phyloP scores from a whole-genome alignment of 2,329 filamentous ascomycete genomes.

The Allantophomopsis lycopodina region DNA sequence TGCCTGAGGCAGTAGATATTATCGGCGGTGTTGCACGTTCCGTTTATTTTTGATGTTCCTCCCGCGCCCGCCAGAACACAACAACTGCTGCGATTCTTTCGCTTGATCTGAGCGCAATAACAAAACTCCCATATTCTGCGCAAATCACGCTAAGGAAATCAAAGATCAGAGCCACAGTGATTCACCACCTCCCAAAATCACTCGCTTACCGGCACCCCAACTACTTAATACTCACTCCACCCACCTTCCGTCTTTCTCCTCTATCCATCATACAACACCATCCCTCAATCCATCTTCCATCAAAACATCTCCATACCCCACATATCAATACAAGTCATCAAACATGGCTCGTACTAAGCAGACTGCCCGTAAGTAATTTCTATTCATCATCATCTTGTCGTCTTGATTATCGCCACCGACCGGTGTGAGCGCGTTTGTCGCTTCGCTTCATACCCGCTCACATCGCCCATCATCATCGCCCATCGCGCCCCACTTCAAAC shows the following conservation, averaged over 20 bases:
- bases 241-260: constrained; percentile 14
- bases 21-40: too few relatives aligned
- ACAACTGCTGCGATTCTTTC: too few relatives aligned
- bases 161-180: too few relatives aligned
- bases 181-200: not conserved
- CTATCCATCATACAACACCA: constrained; percentile 15
- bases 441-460: not conserved
- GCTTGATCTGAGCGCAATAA: too few relatives aligned
- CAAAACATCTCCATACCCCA: constrained; percentile 9
- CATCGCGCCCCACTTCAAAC: constrained; percentile 5
- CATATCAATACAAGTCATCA: constrained; percentile 4
- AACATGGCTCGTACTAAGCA: constrained; percentile 25
- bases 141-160: too few relatives aligned
- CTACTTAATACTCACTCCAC: constrained; percentile 18
- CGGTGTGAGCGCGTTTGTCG: constrained; percentile 6
- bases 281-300: constrained; percentile 2
- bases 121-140: too few relatives aligned
- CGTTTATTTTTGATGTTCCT: too few relatives aligned
- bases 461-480: not conserved
- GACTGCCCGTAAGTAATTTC: constrained; percentile 40
- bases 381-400: not conserved
- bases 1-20: too few relatives aligned
- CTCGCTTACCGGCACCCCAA: constrained; percentile 2
- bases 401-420: constrained; percentile 6
- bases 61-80: too few relatives aligned